phyloP scores from a whole-genome alignment of 2,329 filamentous ascomycete species.

The Diaporthe sp. region DNA sequence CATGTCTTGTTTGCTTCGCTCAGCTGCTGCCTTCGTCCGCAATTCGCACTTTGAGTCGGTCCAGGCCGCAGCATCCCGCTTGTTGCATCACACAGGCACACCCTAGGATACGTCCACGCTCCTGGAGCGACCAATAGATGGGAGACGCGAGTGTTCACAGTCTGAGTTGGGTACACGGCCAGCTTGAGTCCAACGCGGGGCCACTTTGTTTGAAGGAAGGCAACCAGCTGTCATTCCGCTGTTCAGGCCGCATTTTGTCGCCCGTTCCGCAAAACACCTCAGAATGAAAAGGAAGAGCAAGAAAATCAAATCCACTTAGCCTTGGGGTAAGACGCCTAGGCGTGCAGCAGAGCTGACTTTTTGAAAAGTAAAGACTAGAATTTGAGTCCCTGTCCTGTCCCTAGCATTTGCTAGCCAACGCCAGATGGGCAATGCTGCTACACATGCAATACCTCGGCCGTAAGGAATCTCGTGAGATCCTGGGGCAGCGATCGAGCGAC shows the following conservation, averaged over 20 bases:
- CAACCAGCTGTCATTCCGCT: not conserved
- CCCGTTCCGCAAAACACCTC: not conserved
- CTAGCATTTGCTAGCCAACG: slow-evolving; percentile 34
- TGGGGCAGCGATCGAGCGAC: slow-evolving; percentile 21
- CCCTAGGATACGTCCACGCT: not conserved
- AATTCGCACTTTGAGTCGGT: not conserved
- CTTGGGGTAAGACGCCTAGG: not conserved
- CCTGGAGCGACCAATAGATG: not conserved
- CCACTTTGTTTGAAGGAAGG: too few relatives aligned
- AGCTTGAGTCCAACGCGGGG: not conserved
- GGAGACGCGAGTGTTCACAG: not conserved
- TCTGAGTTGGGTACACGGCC: not conserved
- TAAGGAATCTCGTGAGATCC: slow-evolving; percentile 33
- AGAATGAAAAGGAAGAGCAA: not conserved
- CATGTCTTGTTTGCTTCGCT: not conserved
- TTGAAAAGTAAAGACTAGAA: slow-evolving; percentile 18
- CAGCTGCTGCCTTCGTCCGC: not conserved
- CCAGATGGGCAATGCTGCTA: slow-evolving; percentile 39
- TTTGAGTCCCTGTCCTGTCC: slow-evolving; percentile 5
- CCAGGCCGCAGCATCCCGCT: not conserved
- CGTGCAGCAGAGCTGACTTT: not conserved
- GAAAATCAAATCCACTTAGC: not conserved
- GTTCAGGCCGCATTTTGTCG: not conserved
- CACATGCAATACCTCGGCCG: slow-evolving; percentile 34
- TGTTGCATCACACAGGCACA: not conserved